Evolutionary conservation across 2,329 filamentous ascomycete species (phyloP).

Genomic region (Metarhizium humberi): DNA sequence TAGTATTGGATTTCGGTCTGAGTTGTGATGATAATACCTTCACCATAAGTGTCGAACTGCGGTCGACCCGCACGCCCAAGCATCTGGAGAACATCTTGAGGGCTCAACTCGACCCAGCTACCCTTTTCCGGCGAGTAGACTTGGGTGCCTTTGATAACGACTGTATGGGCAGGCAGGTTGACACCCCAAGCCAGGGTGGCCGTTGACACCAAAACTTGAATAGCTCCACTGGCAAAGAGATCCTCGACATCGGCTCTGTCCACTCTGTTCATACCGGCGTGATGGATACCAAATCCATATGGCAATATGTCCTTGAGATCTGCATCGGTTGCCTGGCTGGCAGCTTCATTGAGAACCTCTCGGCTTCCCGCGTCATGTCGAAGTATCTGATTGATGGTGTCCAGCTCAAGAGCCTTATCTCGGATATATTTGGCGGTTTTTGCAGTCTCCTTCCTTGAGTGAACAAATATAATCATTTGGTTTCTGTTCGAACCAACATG

Average conservation of each 20-base stretch:
- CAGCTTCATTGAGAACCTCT: conserved; percentile 79
- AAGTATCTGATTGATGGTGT: conserved; percentile 93
- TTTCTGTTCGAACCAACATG: conserved; percentile 89
- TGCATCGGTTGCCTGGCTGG: conserved; percentile 70
- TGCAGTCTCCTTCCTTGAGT: conserved; percentile 94
- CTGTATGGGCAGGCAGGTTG: conserved; percentile 92
- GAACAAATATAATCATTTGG: conserved; percentile 98
- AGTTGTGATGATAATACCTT: conserved; percentile 97
- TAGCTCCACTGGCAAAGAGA: conserved; percentile 80
- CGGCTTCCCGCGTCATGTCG: conserved; percentile 85
- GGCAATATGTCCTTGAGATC: conserved; percentile 91
- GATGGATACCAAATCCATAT: conserved; percentile 96
- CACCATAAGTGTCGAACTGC: conserved; percentile 94
- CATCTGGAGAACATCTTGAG: conserved; percentile 98
- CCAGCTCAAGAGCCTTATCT: conserved; percentile 93
- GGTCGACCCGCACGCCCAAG: conserved; percentile 92
- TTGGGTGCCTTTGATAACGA: conserved; percentile 97
- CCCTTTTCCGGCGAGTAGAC: conserved; percentile 98
- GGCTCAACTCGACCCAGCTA: conserved; percentile 95
- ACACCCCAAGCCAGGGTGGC: conserved; percentile 99
- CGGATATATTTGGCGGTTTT: conserved; percentile 95
- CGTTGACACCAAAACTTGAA: conserved; percentile 94
- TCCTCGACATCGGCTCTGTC: conserved; percentile 94
- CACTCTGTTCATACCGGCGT: conserved; percentile 92
- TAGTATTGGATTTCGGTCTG: conserved; percentile 96